phyloP scores from a whole-genome alignment of 1,284 basidiomycete genomes.

The Blastosporella zonata region DNA sequence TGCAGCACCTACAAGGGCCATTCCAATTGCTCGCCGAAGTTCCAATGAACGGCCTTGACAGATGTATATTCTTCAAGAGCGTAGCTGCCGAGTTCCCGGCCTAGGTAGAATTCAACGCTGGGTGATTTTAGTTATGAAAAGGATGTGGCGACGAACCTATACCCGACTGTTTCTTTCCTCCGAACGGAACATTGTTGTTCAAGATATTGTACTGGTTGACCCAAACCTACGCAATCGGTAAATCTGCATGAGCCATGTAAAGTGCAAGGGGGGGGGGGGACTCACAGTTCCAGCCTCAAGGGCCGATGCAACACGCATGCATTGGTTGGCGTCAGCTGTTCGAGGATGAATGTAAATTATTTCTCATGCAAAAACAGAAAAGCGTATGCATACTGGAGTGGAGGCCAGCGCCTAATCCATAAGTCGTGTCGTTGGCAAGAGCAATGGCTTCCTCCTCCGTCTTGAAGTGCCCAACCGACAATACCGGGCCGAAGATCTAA shows the following conservation, averaged over 20 bases:
- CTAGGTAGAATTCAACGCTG: slow-evolving; percentile 32
- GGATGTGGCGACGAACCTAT: slow-evolving; percentile 35
- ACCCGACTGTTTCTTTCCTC: slow-evolving; percentile 80
- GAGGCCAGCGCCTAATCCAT: slow-evolving; percentile 86
- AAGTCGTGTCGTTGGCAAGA: slow-evolving; percentile 81
- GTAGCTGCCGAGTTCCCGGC: slow-evolving; percentile 86
- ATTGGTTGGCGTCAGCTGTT: slow-evolving; percentile 80
- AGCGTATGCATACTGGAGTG: slow-evolving; percentile 67
- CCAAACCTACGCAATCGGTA: slow-evolving; percentile 61
- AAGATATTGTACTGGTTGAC: slow-evolving; percentile 85
- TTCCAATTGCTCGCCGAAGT: slow-evolving; percentile 75
- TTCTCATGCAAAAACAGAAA: neutral
- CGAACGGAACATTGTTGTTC: slow-evolving; percentile 86
- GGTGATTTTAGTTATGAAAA: neutral
- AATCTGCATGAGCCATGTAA: neutral
- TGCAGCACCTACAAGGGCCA: slow-evolving; percentile 62
- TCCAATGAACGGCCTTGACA: slow-evolving; percentile 86
- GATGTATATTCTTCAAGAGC: slow-evolving; percentile 80
- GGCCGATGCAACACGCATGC: slow-evolving; percentile 78
- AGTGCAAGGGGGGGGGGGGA: slow-evolving; percentile 9
- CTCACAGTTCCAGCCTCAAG: slow-evolving; percentile 84
- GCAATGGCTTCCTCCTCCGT: slow-evolving; percentile 78
- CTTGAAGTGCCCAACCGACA: slow-evolving; percentile 73
- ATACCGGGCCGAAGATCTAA: slow-evolving; percentile 87
- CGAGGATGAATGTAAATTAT: slow-evolving; percentile 7